Percentiles rank a stretch among this genome's conserved stretches.
Evolutionary conservation across 176 grass and related monocot genomes (phyloP).

Genomic region (Juncus inflexus): DNA sequence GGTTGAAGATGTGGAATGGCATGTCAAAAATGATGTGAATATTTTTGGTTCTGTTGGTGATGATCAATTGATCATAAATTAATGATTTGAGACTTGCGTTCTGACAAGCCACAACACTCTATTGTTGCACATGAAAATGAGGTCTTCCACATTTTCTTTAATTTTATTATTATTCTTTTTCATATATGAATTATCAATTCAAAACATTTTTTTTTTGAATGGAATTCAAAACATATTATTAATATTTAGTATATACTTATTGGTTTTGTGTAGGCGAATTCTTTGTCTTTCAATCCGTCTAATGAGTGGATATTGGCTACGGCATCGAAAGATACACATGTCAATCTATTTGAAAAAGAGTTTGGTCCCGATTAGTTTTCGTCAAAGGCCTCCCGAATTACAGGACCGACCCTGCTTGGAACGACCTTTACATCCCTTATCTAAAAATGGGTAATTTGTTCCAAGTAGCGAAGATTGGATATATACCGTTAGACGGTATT

Average conservation of each 20-base stretch:
- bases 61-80: slow-evolving; percentile 50
- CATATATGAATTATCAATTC: not conserved
- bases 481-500: too few relatives aligned
- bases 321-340: slow-evolving; percentile 70
- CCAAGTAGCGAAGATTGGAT: too few relatives aligned
- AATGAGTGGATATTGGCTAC: slow-evolving; percentile 96
- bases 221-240: not conserved
- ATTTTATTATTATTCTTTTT: not conserved
- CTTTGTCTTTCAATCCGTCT: slow-evolving; percentile 88
- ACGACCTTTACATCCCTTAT: too few relatives aligned
- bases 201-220: too few relatives aligned
- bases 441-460: too few relatives aligned
- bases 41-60: slow-evolving; percentile 96
- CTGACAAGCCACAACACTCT: slow-evolving; percentile 54
- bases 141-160: slow-evolving; percentile 25
- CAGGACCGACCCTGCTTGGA: not conserved
- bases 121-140: slow-evolving; percentile 70
- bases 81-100: slow-evolving; percentile 93
- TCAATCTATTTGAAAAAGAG: slow-evolving; percentile 67
- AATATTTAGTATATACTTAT: not conserved
- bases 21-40: slow-evolving; percentile 58
- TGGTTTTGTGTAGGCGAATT: slow-evolving; percentile 68
- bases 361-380: too few relatives aligned
- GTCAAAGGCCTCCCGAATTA: too few relatives aligned
- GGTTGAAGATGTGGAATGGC: slow-evolving; percentile 97